A percentile compares a stretch with the other conserved stretches of the same genome.
Conservation (phyloP, 306 rosid genomes). For the Gastrolobium villosum region DNA sequence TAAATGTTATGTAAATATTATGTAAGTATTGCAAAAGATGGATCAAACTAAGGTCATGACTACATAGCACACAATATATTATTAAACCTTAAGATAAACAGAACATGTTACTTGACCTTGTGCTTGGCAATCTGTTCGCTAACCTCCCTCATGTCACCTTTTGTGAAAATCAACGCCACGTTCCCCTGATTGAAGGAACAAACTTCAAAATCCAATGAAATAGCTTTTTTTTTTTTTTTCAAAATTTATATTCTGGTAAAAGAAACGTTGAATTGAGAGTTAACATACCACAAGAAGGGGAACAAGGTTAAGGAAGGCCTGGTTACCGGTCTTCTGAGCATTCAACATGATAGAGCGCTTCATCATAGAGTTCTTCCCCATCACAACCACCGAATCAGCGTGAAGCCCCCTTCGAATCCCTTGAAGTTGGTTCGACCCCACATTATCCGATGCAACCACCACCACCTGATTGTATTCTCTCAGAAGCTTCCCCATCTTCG, state of each 20-base stretch:
- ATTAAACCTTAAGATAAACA: neutral
- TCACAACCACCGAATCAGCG: conserved; percentile 72
- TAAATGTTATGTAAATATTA: neutral
- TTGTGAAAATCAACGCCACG: conserved; percentile 83
- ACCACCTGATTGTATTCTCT: conserved; percentile 71
- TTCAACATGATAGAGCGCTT: conserved; percentile 60
- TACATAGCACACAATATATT: neutral
- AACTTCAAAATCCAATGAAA: neutral
- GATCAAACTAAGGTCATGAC: conserved; percentile 37
- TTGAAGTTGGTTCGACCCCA: conserved; percentile 77
- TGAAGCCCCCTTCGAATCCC: conserved; percentile 72
- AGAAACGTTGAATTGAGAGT: neutral
- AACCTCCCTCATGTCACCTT: conserved; percentile 60
- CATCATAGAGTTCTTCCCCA: conserved; percentile 82
- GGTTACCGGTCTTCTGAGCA: conserved; percentile 71
- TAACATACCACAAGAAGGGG: conserved; percentile 82
- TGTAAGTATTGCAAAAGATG: neutral
- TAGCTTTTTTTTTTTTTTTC: neutral
- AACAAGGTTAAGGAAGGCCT: conserved; percentile 66
- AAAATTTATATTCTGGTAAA: neutral
- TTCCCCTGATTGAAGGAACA: conserved; percentile 61
- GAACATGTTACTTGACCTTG: conserved; percentile 59
- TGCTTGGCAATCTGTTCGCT: conserved; percentile 74
- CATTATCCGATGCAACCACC: conserved; percentile 78
- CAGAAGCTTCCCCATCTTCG: conserved; percentile 74